Evolutionary conservation across 371 early-diverging fungal species (phyloP).

Genomic region (Fennellomyces sp.): DNA sequence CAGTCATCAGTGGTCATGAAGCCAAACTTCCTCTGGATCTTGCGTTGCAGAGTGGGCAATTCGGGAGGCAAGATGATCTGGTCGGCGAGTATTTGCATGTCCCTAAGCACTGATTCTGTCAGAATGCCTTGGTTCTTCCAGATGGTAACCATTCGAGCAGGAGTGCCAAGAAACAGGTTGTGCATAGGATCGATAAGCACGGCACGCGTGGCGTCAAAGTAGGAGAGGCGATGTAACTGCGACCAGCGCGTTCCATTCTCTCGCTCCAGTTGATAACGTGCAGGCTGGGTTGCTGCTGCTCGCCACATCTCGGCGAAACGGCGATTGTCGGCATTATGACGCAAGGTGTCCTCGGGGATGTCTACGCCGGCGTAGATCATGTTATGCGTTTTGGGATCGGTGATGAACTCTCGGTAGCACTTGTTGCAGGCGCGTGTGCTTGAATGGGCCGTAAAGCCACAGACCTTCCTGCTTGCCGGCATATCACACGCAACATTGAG

Average conservation of each 20-base stretch:
- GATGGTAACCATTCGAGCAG: not conserved
- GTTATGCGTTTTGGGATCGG: too few species aligned
- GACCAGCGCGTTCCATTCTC: constrained; percentile 4
- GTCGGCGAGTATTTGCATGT: not conserved
- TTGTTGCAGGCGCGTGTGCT: constrained; percentile 8
- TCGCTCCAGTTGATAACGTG: not conserved
- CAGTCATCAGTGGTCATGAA: constrained; percentile 6
- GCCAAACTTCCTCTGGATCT: not conserved
- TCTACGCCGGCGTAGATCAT: too few species aligned
- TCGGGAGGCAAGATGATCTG: not conserved
- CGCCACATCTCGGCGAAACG: not conserved
- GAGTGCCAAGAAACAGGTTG: constrained; percentile 11
- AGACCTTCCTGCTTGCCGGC: constrained; percentile 8
- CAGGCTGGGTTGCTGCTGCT: not conserved
- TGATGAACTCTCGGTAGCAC: constrained; percentile 2
- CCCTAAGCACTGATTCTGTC: not conserved
- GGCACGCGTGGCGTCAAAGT: constrained; percentile 13
- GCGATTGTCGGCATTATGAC: not conserved
- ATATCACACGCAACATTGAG: constrained; percentile 11
- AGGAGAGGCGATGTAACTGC: constrained; percentile 4
- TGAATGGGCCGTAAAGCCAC: constrained; percentile 9
- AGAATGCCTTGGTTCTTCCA: not conserved
- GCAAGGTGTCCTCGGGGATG: not conserved
- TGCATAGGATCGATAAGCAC: constrained; percentile 16
- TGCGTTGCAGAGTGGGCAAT: not conserved